These are phyloP conservation scores for Metschnikowia arizonensis DNA, from an alignment of 805 yeast species.

Conservation along the genomic window DNA sequence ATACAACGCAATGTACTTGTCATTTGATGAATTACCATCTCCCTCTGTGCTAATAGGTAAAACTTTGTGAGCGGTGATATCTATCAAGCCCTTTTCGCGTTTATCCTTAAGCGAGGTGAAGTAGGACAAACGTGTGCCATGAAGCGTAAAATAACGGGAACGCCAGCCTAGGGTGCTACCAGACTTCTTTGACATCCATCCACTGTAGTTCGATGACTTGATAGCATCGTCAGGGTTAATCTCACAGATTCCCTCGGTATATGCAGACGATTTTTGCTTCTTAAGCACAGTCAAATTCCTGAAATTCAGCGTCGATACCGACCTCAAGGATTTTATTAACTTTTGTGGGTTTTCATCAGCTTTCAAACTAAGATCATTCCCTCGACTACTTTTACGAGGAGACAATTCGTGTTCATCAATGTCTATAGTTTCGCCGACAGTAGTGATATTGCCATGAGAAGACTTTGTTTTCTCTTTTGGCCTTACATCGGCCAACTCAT, in stretches of 20 bases:
- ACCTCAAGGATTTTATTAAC: slow-evolving; percentile 49
- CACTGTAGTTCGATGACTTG: slow-evolving; percentile 69
- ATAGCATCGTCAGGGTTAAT: slow-evolving; percentile 76
- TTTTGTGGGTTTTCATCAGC: slow-evolving; percentile 10
- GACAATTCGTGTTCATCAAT: slow-evolving; percentile 32
- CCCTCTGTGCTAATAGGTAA: slow-evolving; percentile 53
- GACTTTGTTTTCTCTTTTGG: slow-evolving; percentile 1
- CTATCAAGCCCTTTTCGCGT: slow-evolving; percentile 88
- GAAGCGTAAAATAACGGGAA: slow-evolving; percentile 76
- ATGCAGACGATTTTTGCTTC: slow-evolving; percentile 71
- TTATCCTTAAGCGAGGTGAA: slow-evolving; percentile 74
- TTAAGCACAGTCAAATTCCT: slow-evolving; percentile 41
- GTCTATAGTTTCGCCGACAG: slow-evolving; percentile 23
- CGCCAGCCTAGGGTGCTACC: slow-evolving; percentile 89
- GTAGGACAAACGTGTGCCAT: slow-evolving; percentile 90
- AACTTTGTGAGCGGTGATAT: slow-evolving; percentile 91
- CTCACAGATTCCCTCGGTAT: slow-evolving; percentile 80
- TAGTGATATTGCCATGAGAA: slow-evolving; percentile 10
- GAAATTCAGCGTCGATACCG: slow-evolving; percentile 51
- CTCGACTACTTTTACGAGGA: slow-evolving; percentile 30
- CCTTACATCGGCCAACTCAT: slow-evolving; percentile 11
- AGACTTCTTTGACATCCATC: slow-evolving; percentile 91
- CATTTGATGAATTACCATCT: slow-evolving; percentile 54
- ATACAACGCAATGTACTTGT: slow-evolving; percentile 76
- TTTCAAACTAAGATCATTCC: slow-evolving; percentile 32